Conservation (phyloP, 2,329 filamentous ascomycete species). For the Capronia epimyces region DNA sequence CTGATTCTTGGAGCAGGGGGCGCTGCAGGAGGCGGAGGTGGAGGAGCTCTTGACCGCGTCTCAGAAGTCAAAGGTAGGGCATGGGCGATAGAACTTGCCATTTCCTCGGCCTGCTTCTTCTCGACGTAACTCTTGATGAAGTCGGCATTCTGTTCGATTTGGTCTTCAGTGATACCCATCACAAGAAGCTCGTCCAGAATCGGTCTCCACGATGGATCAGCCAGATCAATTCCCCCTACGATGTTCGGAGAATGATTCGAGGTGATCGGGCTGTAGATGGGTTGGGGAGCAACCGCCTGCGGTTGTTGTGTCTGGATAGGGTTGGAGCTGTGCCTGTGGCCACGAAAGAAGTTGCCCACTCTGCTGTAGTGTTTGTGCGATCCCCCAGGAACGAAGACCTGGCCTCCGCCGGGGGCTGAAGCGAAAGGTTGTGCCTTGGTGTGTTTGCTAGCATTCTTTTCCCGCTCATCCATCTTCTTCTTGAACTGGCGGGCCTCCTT, state of each 20-base stretch:
- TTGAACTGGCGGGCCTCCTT: slow-evolving; percentile 96
- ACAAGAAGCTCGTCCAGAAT: slow-evolving; percentile 56
- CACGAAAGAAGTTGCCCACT: slow-evolving; percentile 48
- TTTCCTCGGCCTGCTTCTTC: slow-evolving; percentile 53
- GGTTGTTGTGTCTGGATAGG: slow-evolving; percentile 29
- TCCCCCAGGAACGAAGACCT: slow-evolving; percentile 36
- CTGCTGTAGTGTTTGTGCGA: slow-evolving; percentile 45
- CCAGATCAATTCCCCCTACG: slow-evolving; percentile 47
- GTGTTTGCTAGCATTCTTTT: slow-evolving; percentile 89
- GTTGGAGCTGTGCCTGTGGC: slow-evolving; percentile 46
- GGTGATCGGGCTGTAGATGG: slow-evolving; percentile 21
- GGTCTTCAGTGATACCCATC: slow-evolving; percentile 64
- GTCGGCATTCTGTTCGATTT: slow-evolving; percentile 61
- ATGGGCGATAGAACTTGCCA: slow-evolving; percentile 38
- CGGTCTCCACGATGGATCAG: slow-evolving; percentile 57
- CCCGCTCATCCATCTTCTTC: slow-evolving; percentile 93
- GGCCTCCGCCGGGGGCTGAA: slow-evolving; percentile 45
- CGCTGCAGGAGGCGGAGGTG: slow-evolving; percentile 58
- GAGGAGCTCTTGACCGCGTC: slow-evolving; percentile 37
- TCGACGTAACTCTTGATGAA: slow-evolving; percentile 65
- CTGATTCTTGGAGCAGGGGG: slow-evolving; percentile 50
- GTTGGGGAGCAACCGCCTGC: slow-evolving; percentile 25
- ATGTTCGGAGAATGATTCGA: slow-evolving; percentile 31
- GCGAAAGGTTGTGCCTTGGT: slow-evolving; percentile 73
- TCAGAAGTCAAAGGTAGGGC: slow-evolving; percentile 32